Evolutionary conservation across 2,329 filamentous ascomycete species (phyloP).

Genomic region (Stemphylium beticola): DNA sequence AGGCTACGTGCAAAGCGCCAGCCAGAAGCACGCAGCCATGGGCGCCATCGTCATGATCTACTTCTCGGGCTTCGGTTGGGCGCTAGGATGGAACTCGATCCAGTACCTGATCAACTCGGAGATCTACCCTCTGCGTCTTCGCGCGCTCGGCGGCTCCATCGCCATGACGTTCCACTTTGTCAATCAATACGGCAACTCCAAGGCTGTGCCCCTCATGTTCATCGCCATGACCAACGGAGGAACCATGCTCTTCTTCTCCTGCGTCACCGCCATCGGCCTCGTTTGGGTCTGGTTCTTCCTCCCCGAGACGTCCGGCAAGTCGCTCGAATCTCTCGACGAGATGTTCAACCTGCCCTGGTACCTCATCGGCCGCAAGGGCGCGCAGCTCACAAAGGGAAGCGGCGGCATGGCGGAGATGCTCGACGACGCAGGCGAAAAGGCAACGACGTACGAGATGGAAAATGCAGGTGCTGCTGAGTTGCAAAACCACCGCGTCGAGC

Average conservation of each 20-base stretch:
- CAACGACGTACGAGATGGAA: constrained; percentile 36
- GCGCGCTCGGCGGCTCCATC: constrained; percentile 72
- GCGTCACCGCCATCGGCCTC: constrained; percentile 70
- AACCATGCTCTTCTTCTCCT: constrained; percentile 79
- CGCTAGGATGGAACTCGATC: constrained; percentile 70
- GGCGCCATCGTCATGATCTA: constrained; percentile 74
- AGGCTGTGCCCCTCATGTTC: constrained; percentile 76
- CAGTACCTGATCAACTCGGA: constrained; percentile 81
- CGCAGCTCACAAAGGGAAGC: constrained; percentile 38
- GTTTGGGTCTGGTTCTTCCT: constrained; percentile 75
- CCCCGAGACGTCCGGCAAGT: constrained; percentile 71
- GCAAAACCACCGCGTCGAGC: constrained; percentile 20
- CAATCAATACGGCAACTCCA: constrained; percentile 78
- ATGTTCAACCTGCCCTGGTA: constrained; percentile 78
- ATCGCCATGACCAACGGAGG: constrained; percentile 65
- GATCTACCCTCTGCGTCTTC: constrained; percentile 76
- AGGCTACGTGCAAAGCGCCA: constrained; percentile 54
- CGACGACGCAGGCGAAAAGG: constrained; percentile 44
- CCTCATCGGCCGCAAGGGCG: constrained; percentile 65
- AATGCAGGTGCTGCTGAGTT: constrained; percentile 18
- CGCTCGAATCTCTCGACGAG: constrained; percentile 72
- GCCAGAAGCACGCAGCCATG: constrained; percentile 64
- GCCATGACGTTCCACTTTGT: constrained; percentile 81
- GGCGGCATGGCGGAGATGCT: constrained; percentile 43
- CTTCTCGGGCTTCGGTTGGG: constrained; percentile 49